These are phyloP conservation scores for Talaromyces sp. DNA, from an alignment of 2,329 filamentous ascomycete genomes.

Conservation along the genomic window DNA sequence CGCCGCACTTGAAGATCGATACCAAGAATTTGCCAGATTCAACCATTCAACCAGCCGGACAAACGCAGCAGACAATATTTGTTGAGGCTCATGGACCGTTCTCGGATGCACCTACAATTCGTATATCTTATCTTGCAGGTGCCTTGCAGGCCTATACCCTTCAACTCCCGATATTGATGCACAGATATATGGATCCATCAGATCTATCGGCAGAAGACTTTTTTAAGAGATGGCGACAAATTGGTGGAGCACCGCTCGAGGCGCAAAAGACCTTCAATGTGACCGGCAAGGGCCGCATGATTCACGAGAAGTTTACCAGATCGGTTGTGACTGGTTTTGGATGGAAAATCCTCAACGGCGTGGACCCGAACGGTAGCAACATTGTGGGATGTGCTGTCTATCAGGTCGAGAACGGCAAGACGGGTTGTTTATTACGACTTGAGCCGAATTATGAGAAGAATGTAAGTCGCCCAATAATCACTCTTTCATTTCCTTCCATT, in stretches of 20 bases:
- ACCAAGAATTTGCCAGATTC: slow-evolving; percentile 85
- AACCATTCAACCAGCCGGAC: slow-evolving; percentile 66
- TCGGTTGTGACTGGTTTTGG: slow-evolving; percentile 77
- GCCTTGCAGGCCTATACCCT: slow-evolving; percentile 88
- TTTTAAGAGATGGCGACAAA: slow-evolving; percentile 99
- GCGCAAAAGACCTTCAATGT: slow-evolving; percentile 81
- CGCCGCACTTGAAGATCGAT: slow-evolving; percentile 72
- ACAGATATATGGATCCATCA: slow-evolving; percentile 96
- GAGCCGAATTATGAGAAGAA: slow-evolving; percentile 91
- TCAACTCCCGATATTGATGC: slow-evolving; percentile 79
- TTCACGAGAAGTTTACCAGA: slow-evolving; percentile 68
- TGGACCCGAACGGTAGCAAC: slow-evolving; percentile 91
- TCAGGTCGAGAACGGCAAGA: slow-evolving; percentile 75
- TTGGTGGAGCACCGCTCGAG: slow-evolving; percentile 82
- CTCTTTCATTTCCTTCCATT: too few relatives aligned
- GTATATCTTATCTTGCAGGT: slow-evolving; percentile 90
- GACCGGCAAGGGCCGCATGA: slow-evolving; percentile 56
- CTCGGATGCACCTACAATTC: slow-evolving; percentile 78
- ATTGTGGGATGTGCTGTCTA: slow-evolving; percentile 86
- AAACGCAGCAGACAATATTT: slow-evolving; percentile 91
- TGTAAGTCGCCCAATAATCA: slow-evolving; percentile 66
- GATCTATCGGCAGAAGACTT: slow-evolving; percentile 87
- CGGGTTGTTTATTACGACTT: slow-evolving; percentile 85
- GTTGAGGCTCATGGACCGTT: slow-evolving; percentile 84
- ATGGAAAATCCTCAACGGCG: slow-evolving; percentile 78